phyloP scores from a whole-genome alignment of 148 eudicot species.

The Bassia scoparia region DNA sequence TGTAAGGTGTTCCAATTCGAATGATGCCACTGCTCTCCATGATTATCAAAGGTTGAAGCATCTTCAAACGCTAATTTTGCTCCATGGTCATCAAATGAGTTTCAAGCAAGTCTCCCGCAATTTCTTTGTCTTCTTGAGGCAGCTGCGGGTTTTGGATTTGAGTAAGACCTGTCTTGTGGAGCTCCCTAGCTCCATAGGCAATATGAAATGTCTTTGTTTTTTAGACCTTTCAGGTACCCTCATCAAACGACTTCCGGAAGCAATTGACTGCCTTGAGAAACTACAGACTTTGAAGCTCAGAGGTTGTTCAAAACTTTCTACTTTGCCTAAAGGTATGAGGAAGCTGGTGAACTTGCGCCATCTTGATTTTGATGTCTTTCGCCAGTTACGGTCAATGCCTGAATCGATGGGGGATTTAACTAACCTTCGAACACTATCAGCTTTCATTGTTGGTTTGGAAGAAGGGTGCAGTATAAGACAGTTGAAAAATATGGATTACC shows the following conservation, averaged over 20 bases:
- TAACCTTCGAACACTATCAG: conserved; percentile 26
- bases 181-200: conserved; percentile 28
- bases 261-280: conserved; percentile 8
- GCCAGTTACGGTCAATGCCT: conserved; percentile 30
- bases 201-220: conserved; percentile 18
- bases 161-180: conserved; percentile 21
- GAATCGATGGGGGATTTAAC: conserved; percentile 26
- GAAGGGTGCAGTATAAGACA: conserved; percentile 25
- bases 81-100: not conserved
- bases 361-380: conserved; percentile 32
- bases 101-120: conserved; percentile 20
- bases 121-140: conserved; percentile 20
- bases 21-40: not conserved
- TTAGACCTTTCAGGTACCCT: conserved; percentile 30
- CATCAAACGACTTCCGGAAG: conserved; percentile 23
- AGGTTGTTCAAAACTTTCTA: conserved; percentile 20
- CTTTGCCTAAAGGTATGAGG: conserved; percentile 27
- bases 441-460: conserved; percentile 30
- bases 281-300: conserved; percentile 28
- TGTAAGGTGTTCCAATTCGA: not conserved
- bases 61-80: conserved; percentile 16
- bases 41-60: conserved; percentile 1
- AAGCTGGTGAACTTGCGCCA: conserved; percentile 24
- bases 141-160: conserved; percentile 20
- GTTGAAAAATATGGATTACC: conserved; percentile 27